Percentiles rank a stretch among this genome's conserved stretches.
Conservation (phyloP, 2,329 filamentous ascomycete species). For the Leptographium procerum region DNA sequence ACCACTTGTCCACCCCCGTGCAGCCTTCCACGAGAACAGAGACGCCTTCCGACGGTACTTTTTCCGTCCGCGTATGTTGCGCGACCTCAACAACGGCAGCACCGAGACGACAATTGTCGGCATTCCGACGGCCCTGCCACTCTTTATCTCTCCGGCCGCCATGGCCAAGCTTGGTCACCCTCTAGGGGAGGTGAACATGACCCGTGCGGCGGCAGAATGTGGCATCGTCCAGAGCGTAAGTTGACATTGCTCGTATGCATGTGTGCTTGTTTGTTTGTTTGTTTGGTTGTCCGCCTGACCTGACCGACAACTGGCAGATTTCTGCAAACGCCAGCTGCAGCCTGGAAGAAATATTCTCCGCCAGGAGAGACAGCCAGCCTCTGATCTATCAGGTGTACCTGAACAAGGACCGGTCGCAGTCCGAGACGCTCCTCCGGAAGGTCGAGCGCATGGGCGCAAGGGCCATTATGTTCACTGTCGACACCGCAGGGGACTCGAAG, state of each 20-base stretch:
- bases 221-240: constrained; percentile 4
- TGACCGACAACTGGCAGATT: neutral
- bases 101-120: constrained; percentile 5
- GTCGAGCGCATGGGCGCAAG: constrained; percentile 7
- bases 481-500: constrained; percentile 31
- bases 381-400: constrained; percentile 6
- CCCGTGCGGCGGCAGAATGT: constrained; percentile 2
- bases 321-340: constrained; percentile 8
- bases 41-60: constrained; percentile 7
- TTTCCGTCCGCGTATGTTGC: constrained; percentile 11
- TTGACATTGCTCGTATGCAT: neutral
- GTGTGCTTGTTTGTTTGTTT: no score
- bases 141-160: constrained; percentile 12
- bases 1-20: neutral
- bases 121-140: constrained; percentile 5
- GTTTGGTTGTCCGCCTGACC: no score
- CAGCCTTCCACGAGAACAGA: constrained; percentile 4
- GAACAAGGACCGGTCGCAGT: constrained; percentile 3
- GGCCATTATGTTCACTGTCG: constrained; percentile 29
- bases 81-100: constrained; percentile 3
- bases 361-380: neutral
- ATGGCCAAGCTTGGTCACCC: constrained; percentile 13
- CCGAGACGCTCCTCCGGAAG: constrained; percentile 4
- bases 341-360: constrained; percentile 4
- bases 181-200: constrained; percentile 10